Evolutionary conservation across 352 stramenopile species (phyloP), one percentile per base, ranked within the genome.

Genomic region (Phytophthora brassicae): DNA sequence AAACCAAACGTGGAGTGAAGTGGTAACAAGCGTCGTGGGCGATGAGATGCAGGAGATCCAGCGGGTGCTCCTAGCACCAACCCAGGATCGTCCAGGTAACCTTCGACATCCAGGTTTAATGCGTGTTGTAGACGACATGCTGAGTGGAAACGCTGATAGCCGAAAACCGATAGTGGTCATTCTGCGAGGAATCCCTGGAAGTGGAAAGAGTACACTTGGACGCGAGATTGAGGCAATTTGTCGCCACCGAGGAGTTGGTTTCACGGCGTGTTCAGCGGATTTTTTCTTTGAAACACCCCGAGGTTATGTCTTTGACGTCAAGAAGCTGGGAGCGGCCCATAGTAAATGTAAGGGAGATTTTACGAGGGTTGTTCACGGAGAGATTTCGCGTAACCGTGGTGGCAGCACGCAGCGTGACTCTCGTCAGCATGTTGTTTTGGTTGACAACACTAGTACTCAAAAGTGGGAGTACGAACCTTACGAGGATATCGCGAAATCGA

Each of bases 381-480:
- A 47, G 22, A 20, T 23, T 7, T 54, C 58, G 8, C 47, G 64
- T 2, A 50, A 7, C 16, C n/a, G 48, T 36, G 48, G 22, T 5
- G 31, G 19, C 39, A 41, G 35, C 12, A 61, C 26, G 17, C 38
- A 56, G 13, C 23, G 36, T 2, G 31, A 46, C 7, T 28, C 45
- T 59, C 47, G 41, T 2, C 63, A 68, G 26, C 63, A 66, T 4
- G 36, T 92, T 26, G 42, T 92, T 23, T n/a, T 92, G 7, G 75
- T 91, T 4, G 84, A 92, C 55, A 92, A 92, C 49, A 91, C 84
- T 0, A 79, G 80, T 52, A 90, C 82, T 2, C 80, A 88, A 52
- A 50, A 45, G 22, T 90, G 84, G 82, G 84, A 90, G 56, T 92
- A 87, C 36, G 72, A 79, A 17, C 29, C 63, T 16, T 92, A 92